phyloP scores from a whole-genome alignment of 1,139 yeast genomes.

The Pichia cactophila region DNA sequence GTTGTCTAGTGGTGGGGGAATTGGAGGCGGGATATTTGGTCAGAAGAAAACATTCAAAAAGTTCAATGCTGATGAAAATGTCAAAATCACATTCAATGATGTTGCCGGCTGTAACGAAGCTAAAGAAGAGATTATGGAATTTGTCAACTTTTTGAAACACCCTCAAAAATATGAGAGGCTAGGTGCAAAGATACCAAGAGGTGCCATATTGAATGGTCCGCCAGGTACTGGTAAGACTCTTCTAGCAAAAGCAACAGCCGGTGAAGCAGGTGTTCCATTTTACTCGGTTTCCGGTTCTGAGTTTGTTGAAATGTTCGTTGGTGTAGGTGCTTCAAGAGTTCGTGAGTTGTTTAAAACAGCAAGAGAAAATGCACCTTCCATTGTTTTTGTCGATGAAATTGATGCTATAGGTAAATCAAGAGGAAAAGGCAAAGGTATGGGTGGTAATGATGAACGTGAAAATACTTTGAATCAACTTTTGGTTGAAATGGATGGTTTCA shows the following conservation, averaged over 20 bases:
- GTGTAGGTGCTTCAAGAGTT: constrained; percentile 97
- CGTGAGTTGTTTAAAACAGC: constrained; percentile 92
- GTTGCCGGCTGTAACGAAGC: constrained; percentile 98
- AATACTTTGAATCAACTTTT: constrained; percentile 89
- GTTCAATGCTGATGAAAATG: constrained; percentile 86
- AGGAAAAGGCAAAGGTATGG: constrained; percentile 54
- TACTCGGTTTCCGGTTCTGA: constrained; percentile 96
- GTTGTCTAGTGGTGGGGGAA: constrained; percentile 42
- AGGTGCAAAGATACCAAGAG: constrained; percentile 97
- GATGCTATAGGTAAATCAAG: constrained; percentile 97
- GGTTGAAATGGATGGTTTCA: constrained; percentile 98
- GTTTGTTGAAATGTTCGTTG: constrained; percentile 97
- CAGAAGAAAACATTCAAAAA: constrained; percentile 65
- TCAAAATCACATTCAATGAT: constrained; percentile 80
- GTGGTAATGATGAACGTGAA: constrained; percentile 93
- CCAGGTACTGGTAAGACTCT: constrained; percentile 99
- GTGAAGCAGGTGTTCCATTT: constrained; percentile 97
- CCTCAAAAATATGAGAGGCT: constrained; percentile 83
- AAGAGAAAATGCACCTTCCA: constrained; percentile 86
- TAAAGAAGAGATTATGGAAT: constrained; percentile 96
- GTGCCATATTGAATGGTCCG: constrained; percentile 96
- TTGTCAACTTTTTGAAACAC: constrained; percentile 83
- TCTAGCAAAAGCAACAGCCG: constrained; percentile 97
- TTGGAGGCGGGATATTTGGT: constrained; percentile 40
- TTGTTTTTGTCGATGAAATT: constrained; percentile 92